Evolutionary conservation across 345 rosid genomes (phyloP), one percentile per base, ranked within the genome.

Genomic region (Heritiera fomes): DNA sequence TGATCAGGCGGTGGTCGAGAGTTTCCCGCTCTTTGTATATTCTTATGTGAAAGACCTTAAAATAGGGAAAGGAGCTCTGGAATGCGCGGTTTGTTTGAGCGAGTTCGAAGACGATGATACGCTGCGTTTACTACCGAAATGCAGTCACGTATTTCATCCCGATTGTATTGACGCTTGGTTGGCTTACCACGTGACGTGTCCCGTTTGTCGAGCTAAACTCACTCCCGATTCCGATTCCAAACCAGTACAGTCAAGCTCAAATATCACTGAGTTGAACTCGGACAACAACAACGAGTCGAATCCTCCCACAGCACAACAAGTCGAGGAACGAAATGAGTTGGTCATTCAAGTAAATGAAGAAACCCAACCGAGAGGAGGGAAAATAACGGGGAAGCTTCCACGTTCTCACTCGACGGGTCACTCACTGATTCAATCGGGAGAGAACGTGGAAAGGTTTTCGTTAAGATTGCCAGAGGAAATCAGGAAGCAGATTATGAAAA

Each of bases 351-450:
- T 88, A 9, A 75, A 53, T n/a, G 76, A 70, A 38, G 85, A 75
- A 62, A 74, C 40, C 53, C 61, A 75, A 3, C 20, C 55, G 85
- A 79, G 75, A 55, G 40, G 7, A 47, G 32, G 43, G 3, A 67
- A 73, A 62, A 77, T 79, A 32, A 7, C 67, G 17, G 80, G 84
- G 12, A 86, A 78, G 80, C 85, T 87, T 65, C 85, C 89, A 12
- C 80, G 87, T 59, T 90, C 90, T 46, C 86, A 90, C 53, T 88
- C 91, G 32, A 90, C 90, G 14, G 91, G 91, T 6, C 93, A 90
- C 78, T 90, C 89, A 60, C 77, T 88, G 12, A 86, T 46, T 38
- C 82, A 76, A 62, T 55, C 79, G 0, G 66, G 85, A 46, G 84
- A 68, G 59, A 80, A 59, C 17, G 20, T 71, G 3, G 91, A 88